These are phyloP conservation scores for Taiwanofungus camphoratus DNA, from an alignment of 1,284 basidiomycete species.

Conservation along the genomic window DNA sequence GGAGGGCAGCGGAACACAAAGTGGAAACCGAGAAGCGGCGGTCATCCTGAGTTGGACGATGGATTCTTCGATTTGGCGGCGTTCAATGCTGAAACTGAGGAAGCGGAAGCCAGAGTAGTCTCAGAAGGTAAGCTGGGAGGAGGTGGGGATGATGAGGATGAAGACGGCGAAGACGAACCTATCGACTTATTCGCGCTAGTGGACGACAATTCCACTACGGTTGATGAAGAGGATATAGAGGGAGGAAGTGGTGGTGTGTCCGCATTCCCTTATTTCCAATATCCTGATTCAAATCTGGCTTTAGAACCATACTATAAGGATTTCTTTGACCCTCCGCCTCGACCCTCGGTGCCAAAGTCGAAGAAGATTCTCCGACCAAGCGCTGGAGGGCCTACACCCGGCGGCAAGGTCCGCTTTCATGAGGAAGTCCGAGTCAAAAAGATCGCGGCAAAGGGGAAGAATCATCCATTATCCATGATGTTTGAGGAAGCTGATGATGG, in stretches of 20 bases:
- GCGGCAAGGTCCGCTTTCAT: conserved; percentile 66
- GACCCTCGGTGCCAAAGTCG: conserved; percentile 18
- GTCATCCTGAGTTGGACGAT: conserved; percentile 78
- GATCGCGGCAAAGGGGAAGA: conserved; percentile 64
- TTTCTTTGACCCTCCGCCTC: conserved; percentile 62
- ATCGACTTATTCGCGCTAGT: conserved; percentile 72
- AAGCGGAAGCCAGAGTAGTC: conserved; percentile 64
- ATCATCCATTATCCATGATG: conserved; percentile 39
- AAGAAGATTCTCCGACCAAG: conserved; percentile 13
- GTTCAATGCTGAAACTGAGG: conserved; percentile 87
- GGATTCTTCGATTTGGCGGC: conserved; percentile 87
- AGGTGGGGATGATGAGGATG: conserved; percentile 47
- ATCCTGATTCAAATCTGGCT: conserved; percentile 2
- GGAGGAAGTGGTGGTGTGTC: conserved; percentile 38
- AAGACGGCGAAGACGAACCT: conserved; percentile 43
- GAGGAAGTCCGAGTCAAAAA: conserved; percentile 78
- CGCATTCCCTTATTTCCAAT: conserved; percentile 4
- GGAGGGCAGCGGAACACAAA: conserved; percentile 20
- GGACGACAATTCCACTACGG: conserved; percentile 34
- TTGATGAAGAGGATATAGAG: conserved; percentile 35
- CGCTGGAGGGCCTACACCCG: conserved; percentile 12
- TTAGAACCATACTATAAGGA: conserved; percentile 63
- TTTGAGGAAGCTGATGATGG: conserved; percentile 35
- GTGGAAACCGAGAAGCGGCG: conserved; percentile 22
- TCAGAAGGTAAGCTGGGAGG: conserved; percentile 60